Base-by-base conservation (phyloP, 805 yeast species). In the Millerozyma acaciae region DNA sequence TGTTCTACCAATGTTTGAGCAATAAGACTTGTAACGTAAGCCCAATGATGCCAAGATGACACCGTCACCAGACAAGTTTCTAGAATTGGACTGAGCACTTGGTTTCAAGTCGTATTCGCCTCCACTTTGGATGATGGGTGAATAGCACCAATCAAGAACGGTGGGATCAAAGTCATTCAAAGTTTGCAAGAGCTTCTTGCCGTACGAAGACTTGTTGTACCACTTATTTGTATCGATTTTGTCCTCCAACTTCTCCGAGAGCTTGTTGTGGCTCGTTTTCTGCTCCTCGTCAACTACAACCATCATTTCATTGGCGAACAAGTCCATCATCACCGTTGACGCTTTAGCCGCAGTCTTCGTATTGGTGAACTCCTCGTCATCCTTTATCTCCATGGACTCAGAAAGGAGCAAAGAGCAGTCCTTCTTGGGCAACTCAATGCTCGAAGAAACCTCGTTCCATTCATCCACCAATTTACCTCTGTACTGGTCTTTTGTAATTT, bases 71-170 rank as follows among this genome's bases (percentile, higher is more conserved):
- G 74, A 72, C 32, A 83, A 65, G 44, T 73, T 75, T 28, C 76
- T 75, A 39, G 76, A 73, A 33, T 76, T 75, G 1, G 95, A 81
- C 37, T 79, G 76, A 1, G 95, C 95, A 37, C 90, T 79, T 26
- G 94, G 89, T 48, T 74, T 80, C 51, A 89, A 67, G 57, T 88
- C 95, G 51, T 79, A 89, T 35, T 78, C 77, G 21, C 86, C 87
- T 34, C 95, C 95, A 46, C 94, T 82, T 62, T 87, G 95, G 33
- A 88, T 73, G 33, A 88, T 84, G 18, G 97, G 97, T 35, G 88
- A 78, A 57, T 85, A 87, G 44, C 95, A 84, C 96, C 97, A 90
- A 55, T 90, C 97, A 14, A 90, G 62, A 42, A 78, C 75, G 40
- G 76, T 78, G 4, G 81, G 66, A 49, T 87, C 95, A 40, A 88